Evolutionary conservation across 2,329 filamentous ascomycete genomes (phyloP), one percentile per base, ranked within the genome.

Genomic region (Xylariaceae sp.): DNA sequence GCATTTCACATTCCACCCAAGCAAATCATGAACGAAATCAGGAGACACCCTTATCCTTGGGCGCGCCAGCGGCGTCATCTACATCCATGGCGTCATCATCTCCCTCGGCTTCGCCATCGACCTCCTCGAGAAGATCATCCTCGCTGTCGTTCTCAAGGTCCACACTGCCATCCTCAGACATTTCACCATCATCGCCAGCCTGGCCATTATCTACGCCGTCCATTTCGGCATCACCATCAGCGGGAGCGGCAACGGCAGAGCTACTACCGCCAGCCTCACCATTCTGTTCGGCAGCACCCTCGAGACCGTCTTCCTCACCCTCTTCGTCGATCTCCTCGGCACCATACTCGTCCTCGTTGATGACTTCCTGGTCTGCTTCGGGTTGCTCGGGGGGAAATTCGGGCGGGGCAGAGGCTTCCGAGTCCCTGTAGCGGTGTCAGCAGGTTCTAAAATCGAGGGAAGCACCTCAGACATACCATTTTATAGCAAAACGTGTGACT

Each of bases 331-430:
- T 81, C 65, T 96, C 90, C 39, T 97, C 93, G 16, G 87, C 89
- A 48, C 91, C 93, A 60, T 98, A 98, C 11, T 66, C 79, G n/a
- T 78, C 80, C 39, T 82, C 83, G 36, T 89, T 88, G 16, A 79
- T 81, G 64, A 95, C 91, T 42, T 97, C 93, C 17, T 85, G 76
- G 60, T 98, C 94, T 39, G 90, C 93, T 64, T 98, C 93, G 32
- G 93, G 93, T 69, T 98, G 93, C 64, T 98, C 93, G 47, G 93
- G 94, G 22, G 93, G 93, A 65, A 88, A 98, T 68, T 98, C 91
- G 50, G 93, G 83, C 2, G 93, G 93, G 22, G 93, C 93, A 63
- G 89, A 93, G 52, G 90, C 91, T 61, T 98, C 93, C n/a, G 88
- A 93, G 62, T 98, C 93, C 90, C 90, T 96, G 50, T 31, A 61